Conservation (phyloP, 1,284 basidiomycete genomes). For the Porodaedalea pini region DNA sequence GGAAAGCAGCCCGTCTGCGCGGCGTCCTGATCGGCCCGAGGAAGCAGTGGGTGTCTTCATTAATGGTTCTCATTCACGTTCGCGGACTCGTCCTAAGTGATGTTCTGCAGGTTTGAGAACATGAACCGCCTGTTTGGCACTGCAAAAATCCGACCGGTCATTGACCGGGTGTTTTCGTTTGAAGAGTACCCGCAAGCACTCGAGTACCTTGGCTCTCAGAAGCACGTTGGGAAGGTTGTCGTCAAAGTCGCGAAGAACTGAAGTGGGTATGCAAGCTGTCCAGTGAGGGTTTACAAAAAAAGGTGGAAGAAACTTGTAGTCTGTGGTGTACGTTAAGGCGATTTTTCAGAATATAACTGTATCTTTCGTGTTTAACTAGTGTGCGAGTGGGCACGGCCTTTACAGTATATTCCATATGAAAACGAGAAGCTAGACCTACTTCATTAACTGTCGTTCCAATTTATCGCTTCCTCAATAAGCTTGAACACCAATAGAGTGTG, state of each 20-base stretch:
- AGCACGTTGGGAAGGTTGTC: slow-evolving; percentile 48
- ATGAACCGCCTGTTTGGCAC: slow-evolving; percentile 44
- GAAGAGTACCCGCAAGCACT: slow-evolving; percentile 44
- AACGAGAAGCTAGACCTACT: no score
- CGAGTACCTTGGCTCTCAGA: slow-evolving; percentile 40
- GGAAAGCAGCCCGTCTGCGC: slow-evolving; percentile 26
- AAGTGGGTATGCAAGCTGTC: no score
- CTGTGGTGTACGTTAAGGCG: no score
- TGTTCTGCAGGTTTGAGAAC: slow-evolving; percentile 37
- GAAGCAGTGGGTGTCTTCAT: slow-evolving; percentile 30
- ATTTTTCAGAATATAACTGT: no score
- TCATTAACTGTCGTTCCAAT: no score
- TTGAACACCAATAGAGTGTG: no score
- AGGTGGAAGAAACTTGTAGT: no score
- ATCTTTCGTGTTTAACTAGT: no score
- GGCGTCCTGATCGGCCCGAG: slow-evolving; percentile 36
- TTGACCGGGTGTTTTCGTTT: slow-evolving; percentile 52
- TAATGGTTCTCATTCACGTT: not conserved
- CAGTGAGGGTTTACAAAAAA: no score
- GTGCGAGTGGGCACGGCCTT: no score
- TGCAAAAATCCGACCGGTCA: slow-evolving; percentile 39
- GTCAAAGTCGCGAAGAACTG: slow-evolving; percentile 35
- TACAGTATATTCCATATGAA: no score
- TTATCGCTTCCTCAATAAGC: no score
- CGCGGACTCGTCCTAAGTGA: slow-evolving; percentile 4